Evolutionary conservation across 2,329 filamentous ascomycete species (phyloP).

Genomic region (Fusarium subglutinans): DNA sequence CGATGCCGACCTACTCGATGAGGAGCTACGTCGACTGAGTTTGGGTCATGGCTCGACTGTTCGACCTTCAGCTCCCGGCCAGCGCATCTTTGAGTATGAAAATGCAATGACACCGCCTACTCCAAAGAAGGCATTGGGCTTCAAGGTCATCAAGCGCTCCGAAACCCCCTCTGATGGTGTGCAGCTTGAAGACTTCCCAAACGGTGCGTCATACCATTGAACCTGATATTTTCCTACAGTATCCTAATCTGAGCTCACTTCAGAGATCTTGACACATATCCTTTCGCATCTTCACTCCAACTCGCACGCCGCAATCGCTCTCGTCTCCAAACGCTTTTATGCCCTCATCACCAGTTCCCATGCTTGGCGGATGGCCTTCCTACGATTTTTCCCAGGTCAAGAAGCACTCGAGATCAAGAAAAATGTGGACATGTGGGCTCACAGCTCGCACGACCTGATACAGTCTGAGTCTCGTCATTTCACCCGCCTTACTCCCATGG

Average conservation of each 20-base stretch:
- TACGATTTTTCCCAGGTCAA: conserved; percentile 86
- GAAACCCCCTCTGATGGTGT: conserved; percentile 51
- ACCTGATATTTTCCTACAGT: not conserved
- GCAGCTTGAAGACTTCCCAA: conserved; percentile 73
- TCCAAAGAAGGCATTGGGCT: conserved; percentile 60
- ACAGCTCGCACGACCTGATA: conserved; percentile 62
- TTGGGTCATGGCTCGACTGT: conserved; percentile 43
- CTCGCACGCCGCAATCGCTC: conserved; percentile 81
- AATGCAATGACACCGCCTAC: conserved; percentile 62
- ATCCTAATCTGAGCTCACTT: conserved; percentile 23
- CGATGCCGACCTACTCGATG: conserved; percentile 57
- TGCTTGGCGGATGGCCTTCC: conserved; percentile 92
- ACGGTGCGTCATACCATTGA: conserved; percentile 67
- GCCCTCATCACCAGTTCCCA: conserved; percentile 88
- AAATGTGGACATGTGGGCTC: conserved; percentile 52
- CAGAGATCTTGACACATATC: conserved; percentile 92
- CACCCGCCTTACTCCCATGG: conserved; percentile 79
- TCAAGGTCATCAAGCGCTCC: conserved; percentile 64
- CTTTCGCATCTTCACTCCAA: conserved; percentile 89
- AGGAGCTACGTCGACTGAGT: conserved; percentile 64
- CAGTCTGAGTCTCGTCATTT: conserved; percentile 82
- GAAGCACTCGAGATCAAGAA: conserved; percentile 51
- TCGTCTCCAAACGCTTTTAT: conserved; percentile 90
- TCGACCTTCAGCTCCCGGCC: conserved; percentile 53
- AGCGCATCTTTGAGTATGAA: conserved; percentile 69